Conservation (phyloP, 768 basidiomycete species). For the Pisolithus microcarpus region DNA sequence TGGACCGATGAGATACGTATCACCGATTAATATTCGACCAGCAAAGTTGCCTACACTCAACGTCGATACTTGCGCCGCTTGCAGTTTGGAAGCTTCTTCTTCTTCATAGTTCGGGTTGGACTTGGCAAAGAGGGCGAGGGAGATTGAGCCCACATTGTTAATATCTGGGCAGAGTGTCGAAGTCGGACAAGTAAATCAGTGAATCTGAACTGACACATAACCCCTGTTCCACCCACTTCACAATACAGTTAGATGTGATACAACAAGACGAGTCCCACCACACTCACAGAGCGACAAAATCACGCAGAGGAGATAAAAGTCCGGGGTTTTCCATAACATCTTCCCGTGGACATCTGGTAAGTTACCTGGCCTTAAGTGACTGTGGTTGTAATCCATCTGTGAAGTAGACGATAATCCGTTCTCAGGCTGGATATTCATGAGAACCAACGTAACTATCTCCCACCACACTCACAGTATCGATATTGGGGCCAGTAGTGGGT, state of each 20-base stretch:
- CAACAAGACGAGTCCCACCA: neutral
- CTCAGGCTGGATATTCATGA: neutral
- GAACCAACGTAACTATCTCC: neutral
- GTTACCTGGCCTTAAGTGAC: constrained; percentile 13
- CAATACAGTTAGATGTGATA: neutral
- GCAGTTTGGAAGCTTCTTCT: constrained; percentile 60
- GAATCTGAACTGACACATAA: constrained; percentile 53
- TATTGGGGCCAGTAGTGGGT: neutral
- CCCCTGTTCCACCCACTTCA: constrained; percentile 62
- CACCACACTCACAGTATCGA: neutral
- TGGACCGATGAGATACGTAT: neutral
- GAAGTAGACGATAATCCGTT: neutral
- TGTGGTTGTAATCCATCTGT: neutral
- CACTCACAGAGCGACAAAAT: constrained; percentile 53
- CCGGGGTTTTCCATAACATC: constrained; percentile 41
- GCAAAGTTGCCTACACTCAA: constrained; percentile 76
- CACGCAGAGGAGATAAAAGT: constrained; percentile 59
- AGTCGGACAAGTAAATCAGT: neutral
- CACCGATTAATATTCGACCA: constrained; percentile 75
- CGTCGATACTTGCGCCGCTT: constrained; percentile 78
- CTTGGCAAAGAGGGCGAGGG: constrained; percentile 60
- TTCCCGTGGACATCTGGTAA: constrained; percentile 49
- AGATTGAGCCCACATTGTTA: constrained; percentile 77
- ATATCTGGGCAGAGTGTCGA: constrained; percentile 43
- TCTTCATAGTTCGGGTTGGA: constrained; percentile 58